Conservation (phyloP, 106 monocot genomes). For the Acorus gramineus region DNA sequence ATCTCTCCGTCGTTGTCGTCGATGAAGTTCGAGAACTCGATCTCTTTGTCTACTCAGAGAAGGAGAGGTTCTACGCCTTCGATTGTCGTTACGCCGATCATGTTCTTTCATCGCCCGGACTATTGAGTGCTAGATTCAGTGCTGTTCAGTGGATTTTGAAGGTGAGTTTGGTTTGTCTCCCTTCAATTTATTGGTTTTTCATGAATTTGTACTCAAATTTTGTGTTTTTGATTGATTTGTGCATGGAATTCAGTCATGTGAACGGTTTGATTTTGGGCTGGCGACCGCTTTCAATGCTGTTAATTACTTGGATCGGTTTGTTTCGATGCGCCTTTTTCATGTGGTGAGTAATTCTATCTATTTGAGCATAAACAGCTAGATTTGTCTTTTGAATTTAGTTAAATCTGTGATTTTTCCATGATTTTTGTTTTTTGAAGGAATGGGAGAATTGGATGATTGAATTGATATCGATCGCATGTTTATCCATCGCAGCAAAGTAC, state of each 20-base stretch:
- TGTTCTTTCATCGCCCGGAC: no score
- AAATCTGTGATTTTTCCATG: not conserved
- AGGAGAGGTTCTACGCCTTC: no score
- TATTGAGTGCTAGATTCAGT: no score
- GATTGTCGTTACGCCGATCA: no score
- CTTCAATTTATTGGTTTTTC: not conserved
- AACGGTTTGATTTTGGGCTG: slow-evolving; percentile 13
- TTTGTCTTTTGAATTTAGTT: not conserved
- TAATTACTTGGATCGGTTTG: slow-evolving; percentile 68
- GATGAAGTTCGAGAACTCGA: no score
- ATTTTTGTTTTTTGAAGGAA: slow-evolving; percentile 14
- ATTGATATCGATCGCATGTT: slow-evolving; percentile 51
- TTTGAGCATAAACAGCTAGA: no score
- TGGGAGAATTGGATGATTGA: slow-evolving; percentile 88
- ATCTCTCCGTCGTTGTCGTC: no score
- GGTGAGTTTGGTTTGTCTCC: not conserved
- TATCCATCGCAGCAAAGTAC: slow-evolving; percentile 63
- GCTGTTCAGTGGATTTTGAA: no score
- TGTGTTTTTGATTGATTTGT: not conserved
- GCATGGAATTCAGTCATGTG: slow-evolving; percentile 20
- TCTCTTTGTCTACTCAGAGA: no score
- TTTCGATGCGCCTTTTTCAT: slow-evolving; percentile 25
- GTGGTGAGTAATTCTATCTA: slow-evolving; percentile 15
- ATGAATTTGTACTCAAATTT: not conserved
- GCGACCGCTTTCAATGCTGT: slow-evolving; percentile 43